phyloP scores from a whole-genome alignment of 179 eudicot genomes.

The Monotropa hypopitys region DNA sequence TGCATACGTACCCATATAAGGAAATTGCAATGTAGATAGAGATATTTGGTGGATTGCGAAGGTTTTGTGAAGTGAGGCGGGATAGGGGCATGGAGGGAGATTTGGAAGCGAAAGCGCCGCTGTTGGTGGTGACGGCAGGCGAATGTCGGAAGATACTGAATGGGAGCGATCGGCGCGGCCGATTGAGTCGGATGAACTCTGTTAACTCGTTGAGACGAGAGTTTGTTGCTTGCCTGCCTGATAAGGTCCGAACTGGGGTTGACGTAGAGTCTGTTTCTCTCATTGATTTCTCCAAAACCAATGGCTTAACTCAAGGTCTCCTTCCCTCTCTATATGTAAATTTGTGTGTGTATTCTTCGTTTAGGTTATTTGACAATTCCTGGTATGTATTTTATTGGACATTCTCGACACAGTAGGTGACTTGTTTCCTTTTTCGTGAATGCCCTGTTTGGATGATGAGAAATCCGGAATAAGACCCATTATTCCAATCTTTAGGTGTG shows the following conservation, averaged over 20 bases:
- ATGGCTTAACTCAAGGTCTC: constrained; percentile 38
- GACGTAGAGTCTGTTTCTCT: constrained; percentile 51
- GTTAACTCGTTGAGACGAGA: constrained; percentile 40
- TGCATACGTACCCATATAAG: no score
- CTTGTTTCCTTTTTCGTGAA: background rate
- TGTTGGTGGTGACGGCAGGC: constrained; percentile 16
- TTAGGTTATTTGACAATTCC: background rate
- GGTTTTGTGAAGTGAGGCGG: background rate
- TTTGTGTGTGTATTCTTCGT: background rate
- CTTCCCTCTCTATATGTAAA: background rate
- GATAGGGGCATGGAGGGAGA: constrained; percentile 4
- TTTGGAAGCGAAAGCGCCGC: constrained; percentile 24
- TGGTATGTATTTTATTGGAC: background rate
- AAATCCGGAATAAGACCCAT: background rate
- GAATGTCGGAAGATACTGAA: constrained; percentile 16
- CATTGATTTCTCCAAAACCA: constrained; percentile 33
- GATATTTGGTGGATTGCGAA: background rate
- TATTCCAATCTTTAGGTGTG: no score
- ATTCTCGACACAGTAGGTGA: background rate
- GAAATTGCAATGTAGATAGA: background rate
- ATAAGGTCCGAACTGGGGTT: constrained; percentile 42
- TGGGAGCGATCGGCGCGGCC: constrained; percentile 18
- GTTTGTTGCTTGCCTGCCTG: constrained; percentile 61
- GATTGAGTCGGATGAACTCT: constrained; percentile 38
- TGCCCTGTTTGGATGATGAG: constrained; percentile 2